A percentile compares a stretch with the other conserved stretches of the same genome.
Conservation (phyloP, 2,329 filamentous ascomycete genomes). For the Colletotrichum salicis region DNA sequence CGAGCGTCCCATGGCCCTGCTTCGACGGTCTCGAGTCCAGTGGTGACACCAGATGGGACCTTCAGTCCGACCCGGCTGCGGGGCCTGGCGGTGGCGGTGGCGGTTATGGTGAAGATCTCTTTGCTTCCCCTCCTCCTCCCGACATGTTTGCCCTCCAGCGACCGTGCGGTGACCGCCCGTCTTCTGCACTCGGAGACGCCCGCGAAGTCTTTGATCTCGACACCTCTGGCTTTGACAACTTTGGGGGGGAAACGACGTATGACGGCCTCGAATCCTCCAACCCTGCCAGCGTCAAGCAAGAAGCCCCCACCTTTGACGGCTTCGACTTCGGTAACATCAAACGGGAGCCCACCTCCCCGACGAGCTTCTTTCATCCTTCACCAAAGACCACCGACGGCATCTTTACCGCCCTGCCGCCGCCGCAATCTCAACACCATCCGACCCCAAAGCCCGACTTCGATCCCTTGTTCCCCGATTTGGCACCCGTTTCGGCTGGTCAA, state of each 20-base stretch:
- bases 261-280: background rate
- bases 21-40: background rate
- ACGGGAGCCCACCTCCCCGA: background rate
- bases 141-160: background rate
- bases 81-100: background rate
- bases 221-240: background rate
- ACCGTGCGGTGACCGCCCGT: background rate
- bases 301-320: background rate
- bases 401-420: background rate
- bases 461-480: constrained; percentile 9
- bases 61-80: background rate
- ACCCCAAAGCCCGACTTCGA: background rate
- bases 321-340: background rate
- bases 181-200: background rate
- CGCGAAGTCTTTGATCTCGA: background rate
- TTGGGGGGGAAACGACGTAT: background rate
- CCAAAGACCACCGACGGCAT: background rate
- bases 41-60: background rate
- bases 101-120: background rate
- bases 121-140: background rate
- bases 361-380: background rate
- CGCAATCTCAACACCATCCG: background rate
- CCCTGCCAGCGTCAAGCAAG: background rate
- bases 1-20: background rate
- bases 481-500: background rate